Evolutionary conservation across 1,284 basidiomycete species (phyloP), one percentile per base, ranked within the genome.

Genomic region (Ceratobasidium sp.): DNA sequence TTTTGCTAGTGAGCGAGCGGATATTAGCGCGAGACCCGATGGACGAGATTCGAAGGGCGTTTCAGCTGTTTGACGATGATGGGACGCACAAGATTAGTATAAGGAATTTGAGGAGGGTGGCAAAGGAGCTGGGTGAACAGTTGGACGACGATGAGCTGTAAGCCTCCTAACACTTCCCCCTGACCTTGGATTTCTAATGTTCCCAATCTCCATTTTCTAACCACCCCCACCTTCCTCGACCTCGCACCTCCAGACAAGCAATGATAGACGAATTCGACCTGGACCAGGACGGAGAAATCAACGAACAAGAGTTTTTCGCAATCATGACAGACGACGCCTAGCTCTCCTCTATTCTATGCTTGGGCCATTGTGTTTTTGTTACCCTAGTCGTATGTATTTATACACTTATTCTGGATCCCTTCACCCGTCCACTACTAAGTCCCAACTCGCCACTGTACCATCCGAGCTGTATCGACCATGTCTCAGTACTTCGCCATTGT

Each of bases 261-360:
- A 99, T 99, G 96, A 99, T 99, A 76, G 97, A 99, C 76, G 97
- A 99, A 81, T 99, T 99, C 77, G 96, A 99, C 79, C 87, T 99
- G 40, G 96, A 99, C 81, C 92, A 96, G 78, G 96, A 99, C 75
- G 95, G 96, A 25, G 96, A 96, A 81, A 99, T 99, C 78, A 95
- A 90, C 78, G 92, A 55, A 77, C 87, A 92, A 77, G 94, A 96
- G 82, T 96, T 96, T 79, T 88, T 94, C 74, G 91, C 93, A 53
- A 98, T 98, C 78, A 96, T 98, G 96, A 93, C 93, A 58, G 95
- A 98, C 80, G 95, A 97, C 71, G 83, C 87, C 78, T 90, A 77
- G 74, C 43, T 74, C 73, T 47, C 50, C 3, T 12, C 7, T 25
- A 54, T 47, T 22, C 22, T 40, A 17, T 8, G 38, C 38, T 40